A percentile compares a stretch with the other conserved stretches of the same genome.
phyloP scores from a whole-genome alignment of 768 basidiomycete genomes.

The Pleurotus citrinopileatus region DNA sequence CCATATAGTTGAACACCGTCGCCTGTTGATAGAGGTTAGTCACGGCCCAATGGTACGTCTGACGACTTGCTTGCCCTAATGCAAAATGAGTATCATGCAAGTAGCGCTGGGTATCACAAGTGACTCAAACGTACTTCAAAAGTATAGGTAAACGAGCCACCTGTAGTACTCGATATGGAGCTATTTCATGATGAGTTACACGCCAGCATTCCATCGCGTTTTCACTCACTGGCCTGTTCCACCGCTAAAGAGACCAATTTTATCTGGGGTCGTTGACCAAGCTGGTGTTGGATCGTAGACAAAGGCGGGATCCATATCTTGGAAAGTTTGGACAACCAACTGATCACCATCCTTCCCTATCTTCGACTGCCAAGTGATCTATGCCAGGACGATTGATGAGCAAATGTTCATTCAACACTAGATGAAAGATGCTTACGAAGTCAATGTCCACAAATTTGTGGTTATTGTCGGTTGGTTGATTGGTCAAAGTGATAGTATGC shows the following conservation, averaged over 20 bases:
- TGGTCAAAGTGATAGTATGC: conserved; percentile 25
- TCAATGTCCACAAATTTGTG: conserved; percentile 11
- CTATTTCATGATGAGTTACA: conserved; percentile 20
- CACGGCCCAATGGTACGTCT: conserved; percentile 4
- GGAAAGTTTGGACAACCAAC: conserved; percentile 19
- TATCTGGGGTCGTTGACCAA: conserved; percentile 31
- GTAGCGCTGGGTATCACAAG: no score
- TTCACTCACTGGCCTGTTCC: conserved; percentile 42
- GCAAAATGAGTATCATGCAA: no score
- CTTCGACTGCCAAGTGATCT: conserved; percentile 10
- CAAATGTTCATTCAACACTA: background rate
- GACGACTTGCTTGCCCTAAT: no score
- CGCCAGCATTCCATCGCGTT: no score
- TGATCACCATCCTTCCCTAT: conserved; percentile 8
- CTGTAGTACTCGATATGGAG: conserved; percentile 24
- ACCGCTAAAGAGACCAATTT: conserved; percentile 36
- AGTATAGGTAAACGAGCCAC: conserved; percentile 30
- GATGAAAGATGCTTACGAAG: background rate
- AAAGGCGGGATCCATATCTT: conserved; percentile 36
- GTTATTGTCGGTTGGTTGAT: background rate
- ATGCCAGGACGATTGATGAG: background rate
- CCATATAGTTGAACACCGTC: conserved; percentile 46
- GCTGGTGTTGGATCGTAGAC: conserved; percentile 26
- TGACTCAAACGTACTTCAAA: conserved; percentile 31
- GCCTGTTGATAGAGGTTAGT: conserved; percentile 23